phyloP scores from a whole-genome alignment of 2,329 filamentous ascomycete genomes.

The Ascochyta koolunga region DNA sequence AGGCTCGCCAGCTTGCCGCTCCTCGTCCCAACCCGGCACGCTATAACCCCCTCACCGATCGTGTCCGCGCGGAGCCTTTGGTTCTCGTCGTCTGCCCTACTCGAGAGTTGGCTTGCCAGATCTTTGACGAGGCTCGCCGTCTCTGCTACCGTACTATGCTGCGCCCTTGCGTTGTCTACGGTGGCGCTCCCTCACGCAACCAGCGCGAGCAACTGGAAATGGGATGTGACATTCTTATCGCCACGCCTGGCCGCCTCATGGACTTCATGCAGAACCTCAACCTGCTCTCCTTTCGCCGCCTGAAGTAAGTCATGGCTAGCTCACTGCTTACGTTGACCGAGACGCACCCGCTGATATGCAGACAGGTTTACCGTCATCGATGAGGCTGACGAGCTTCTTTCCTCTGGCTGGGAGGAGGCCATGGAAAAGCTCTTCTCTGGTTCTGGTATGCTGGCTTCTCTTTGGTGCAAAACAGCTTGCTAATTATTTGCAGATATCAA shows the following conservation, averaged over 20 bases:
- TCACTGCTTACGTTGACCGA: background rate
- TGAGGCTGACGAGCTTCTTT: constrained; percentile 92
- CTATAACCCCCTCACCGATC: constrained; percentile 58
- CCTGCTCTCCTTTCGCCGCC: constrained; percentile 72
- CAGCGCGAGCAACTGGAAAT: constrained; percentile 76
- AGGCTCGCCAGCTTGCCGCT: constrained; percentile 85
- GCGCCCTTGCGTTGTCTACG: constrained; percentile 87
- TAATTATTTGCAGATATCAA: constrained; percentile 66
- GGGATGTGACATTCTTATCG: constrained; percentile 89
- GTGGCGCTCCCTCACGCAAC: constrained; percentile 73
- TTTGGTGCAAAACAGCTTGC: constrained; percentile 9
- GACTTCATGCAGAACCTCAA: constrained; percentile 80
- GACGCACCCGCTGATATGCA: background rate
- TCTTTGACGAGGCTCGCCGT: constrained; percentile 91
- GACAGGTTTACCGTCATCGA: constrained; percentile 62
- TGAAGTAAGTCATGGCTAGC: constrained; percentile 64
- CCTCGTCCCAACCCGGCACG: constrained; percentile 70
- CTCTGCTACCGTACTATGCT: constrained; percentile 95
- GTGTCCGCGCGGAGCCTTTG: constrained; percentile 80
- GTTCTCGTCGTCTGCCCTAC: constrained; percentile 86
- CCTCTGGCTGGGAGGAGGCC: constrained; percentile 77
- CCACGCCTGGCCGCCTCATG: constrained; percentile 81
- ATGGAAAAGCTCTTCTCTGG: constrained; percentile 78
- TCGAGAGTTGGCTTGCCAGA: constrained; percentile 89
- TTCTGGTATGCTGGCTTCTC: constrained; percentile 67